Conservation (phyloP, 768 basidiomycete genomes). For the Porphyrellus cyaneotinctus region DNA sequence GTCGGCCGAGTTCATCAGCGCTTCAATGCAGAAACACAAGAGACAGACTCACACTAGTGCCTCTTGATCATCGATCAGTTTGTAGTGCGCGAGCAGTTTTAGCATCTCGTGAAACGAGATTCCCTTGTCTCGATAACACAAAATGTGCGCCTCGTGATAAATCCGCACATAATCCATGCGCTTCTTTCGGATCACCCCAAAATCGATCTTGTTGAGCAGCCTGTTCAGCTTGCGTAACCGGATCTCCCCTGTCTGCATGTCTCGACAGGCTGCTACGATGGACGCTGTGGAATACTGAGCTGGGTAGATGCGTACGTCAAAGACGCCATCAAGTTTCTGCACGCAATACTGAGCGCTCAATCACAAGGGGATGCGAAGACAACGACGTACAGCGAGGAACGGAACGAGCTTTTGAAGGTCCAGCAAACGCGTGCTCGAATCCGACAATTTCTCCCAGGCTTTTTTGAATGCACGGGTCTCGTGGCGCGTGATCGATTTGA, state of each 20-base stretch:
- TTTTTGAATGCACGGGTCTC: conserved; percentile 96
- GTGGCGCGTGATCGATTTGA: conserved; percentile 74
- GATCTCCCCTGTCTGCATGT: conserved; percentile 44
- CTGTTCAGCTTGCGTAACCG: conserved; percentile 60
- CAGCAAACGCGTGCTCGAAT: conserved; percentile 73
- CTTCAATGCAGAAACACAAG: too few relatives aligned
- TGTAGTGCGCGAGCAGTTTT: conserved; percentile 82
- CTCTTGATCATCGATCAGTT: conserved; percentile 83
- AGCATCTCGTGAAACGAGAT: conserved; percentile 93
- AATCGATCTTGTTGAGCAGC: conserved; percentile 63
- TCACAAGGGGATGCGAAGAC: neutral
- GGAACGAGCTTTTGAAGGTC: conserved; percentile 62
- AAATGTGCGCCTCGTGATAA: conserved; percentile 82
- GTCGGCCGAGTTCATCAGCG: neutral
- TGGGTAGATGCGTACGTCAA: conserved; percentile 86
- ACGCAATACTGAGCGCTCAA: neutral
- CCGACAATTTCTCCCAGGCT: conserved; percentile 84
- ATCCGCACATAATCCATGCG: conserved; percentile 71
- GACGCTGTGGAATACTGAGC: conserved; percentile 56
- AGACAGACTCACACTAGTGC: conserved; percentile 69
- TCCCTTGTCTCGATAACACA: conserved; percentile 66
- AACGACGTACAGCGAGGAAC: conserved; percentile 72
- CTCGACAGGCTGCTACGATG: conserved; percentile 51
- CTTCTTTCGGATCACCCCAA: conserved; percentile 55
- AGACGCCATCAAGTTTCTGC: conserved; percentile 79